These are phyloP conservation scores for Diaporthe humulicola DNA, from an alignment of 2,329 filamentous ascomycete genomes.

Conservation along the genomic window DNA sequence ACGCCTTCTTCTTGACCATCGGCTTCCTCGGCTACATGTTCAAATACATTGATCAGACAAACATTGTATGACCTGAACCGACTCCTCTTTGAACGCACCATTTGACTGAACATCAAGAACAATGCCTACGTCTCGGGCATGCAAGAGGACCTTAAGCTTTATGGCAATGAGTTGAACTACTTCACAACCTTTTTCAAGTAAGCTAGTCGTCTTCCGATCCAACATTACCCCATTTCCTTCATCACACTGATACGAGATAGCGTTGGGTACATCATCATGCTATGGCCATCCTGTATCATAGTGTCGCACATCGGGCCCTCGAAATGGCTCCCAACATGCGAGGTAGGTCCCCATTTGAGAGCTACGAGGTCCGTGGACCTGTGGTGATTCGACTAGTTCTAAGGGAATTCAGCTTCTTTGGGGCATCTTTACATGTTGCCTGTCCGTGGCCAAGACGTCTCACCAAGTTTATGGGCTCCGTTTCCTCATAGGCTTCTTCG, in stretches of 20 bases:
- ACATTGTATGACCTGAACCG: not conserved
- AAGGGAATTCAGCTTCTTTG: not conserved
- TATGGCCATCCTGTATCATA: slow-evolving; percentile 36
- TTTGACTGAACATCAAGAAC: not conserved
- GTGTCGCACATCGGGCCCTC: slow-evolving; percentile 34
- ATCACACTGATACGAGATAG: not conserved
- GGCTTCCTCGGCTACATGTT: slow-evolving; percentile 37
- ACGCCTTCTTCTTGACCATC: slow-evolving; percentile 26
- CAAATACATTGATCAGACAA: slow-evolving; percentile 35
- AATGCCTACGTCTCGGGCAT: slow-evolving; percentile 36
- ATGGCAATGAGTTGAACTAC: slow-evolving; percentile 35
- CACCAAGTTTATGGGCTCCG: slow-evolving; percentile 30
- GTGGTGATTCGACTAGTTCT: not conserved
- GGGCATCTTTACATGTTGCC: slow-evolving; percentile 32
- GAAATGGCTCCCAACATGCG: slow-evolving; percentile 28
- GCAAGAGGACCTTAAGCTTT: slow-evolving; percentile 30
- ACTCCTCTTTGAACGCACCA: too few species aligned
- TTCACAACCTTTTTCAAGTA: slow-evolving; percentile 37
- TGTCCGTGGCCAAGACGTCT: slow-evolving; percentile 14
- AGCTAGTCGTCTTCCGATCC: not conserved
- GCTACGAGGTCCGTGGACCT: accelerated
- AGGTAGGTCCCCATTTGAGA: not conserved
- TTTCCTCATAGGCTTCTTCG: slow-evolving; percentile 36
- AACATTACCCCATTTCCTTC: not conserved
- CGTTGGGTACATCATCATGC: slow-evolving; percentile 34